phyloP scores from a whole-genome alignment of 176 grass and related monocot species.

The Phragmites australis region DNA sequence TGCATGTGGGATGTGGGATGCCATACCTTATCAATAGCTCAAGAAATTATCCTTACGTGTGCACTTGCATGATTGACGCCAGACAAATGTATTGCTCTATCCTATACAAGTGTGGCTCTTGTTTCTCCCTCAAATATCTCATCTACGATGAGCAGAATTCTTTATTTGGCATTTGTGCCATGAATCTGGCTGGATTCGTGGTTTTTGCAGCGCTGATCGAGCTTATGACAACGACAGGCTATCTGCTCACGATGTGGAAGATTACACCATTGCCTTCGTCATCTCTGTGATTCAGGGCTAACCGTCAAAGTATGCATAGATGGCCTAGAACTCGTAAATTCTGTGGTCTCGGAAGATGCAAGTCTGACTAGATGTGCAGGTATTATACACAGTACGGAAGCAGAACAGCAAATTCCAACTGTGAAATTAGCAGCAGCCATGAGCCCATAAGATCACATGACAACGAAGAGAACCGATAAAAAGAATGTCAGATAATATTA shows the following conservation, averaged over 20 bases:
- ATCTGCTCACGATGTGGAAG: slow-evolving; percentile 11
- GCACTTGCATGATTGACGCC: slow-evolving; percentile 16
- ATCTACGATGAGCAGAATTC: not conserved
- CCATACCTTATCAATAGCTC: slow-evolving; percentile 20
- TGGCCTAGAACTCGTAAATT: not conserved
- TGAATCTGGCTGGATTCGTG: not conserved
- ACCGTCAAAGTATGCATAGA: not conserved
- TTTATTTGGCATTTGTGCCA: slow-evolving; percentile 7
- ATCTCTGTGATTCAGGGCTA: not conserved
- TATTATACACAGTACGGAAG: not conserved
- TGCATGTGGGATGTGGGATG: slow-evolving; percentile 28
- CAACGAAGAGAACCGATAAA: not conserved
- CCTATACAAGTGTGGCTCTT: not conserved
- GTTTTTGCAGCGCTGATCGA: slow-evolving; percentile 3
- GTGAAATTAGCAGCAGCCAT: not conserved
- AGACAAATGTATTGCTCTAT: slow-evolving; percentile 16
- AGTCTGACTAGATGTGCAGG: not conserved
- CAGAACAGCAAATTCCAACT: not conserved
- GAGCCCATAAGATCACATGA: not conserved
- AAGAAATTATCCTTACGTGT: no score
- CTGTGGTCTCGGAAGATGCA: not conserved
- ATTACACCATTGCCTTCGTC: not conserved
- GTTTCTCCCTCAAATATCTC: not conserved
- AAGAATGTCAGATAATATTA: not conserved
- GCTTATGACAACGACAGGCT: slow-evolving; percentile 26